These are phyloP conservation scores for Diaporthe capsici DNA, from an alignment of 2,329 filamentous ascomycete species.

Conservation along the genomic window DNA sequence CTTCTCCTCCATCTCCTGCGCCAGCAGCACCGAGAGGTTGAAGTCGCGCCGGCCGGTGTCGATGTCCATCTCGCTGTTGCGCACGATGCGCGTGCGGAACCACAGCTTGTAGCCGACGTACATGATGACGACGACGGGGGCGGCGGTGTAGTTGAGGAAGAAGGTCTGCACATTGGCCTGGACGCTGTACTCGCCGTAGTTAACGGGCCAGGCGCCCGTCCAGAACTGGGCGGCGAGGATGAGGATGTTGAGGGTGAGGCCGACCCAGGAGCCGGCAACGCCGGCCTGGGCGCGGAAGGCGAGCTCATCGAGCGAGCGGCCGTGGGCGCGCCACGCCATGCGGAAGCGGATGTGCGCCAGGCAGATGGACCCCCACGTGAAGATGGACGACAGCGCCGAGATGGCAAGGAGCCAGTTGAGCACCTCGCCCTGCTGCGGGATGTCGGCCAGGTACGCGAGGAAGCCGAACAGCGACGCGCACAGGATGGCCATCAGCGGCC, in stretches of 20 bases:
- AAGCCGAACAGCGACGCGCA: slow-evolving; percentile 78
- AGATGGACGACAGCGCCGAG: slow-evolving; percentile 80
- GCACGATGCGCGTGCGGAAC: slow-evolving; percentile 77
- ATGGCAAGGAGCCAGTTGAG: slow-evolving; percentile 87
- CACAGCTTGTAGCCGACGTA: slow-evolving; percentile 84
- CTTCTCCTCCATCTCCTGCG: slow-evolving; percentile 83
- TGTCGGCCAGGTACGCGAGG: slow-evolving; percentile 82
- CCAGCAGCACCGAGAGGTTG: slow-evolving; percentile 82
- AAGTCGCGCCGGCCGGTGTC: slow-evolving; percentile 88
- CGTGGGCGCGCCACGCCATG: slow-evolving; percentile 78
- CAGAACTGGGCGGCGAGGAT: slow-evolving; percentile 90
- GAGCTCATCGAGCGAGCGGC: slow-evolving; percentile 80
- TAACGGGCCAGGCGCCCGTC: slow-evolving; percentile 84
- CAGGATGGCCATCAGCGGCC: slow-evolving; percentile 81
- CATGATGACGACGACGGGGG: slow-evolving; percentile 76
- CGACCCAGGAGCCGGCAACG: slow-evolving; percentile 83
- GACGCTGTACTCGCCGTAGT: slow-evolving; percentile 60
- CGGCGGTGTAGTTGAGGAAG: slow-evolving; percentile 80
- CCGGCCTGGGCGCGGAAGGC: slow-evolving; percentile 87
- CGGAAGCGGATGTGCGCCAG: slow-evolving; percentile 95
- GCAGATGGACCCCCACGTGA: slow-evolving; percentile 89
- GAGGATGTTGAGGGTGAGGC: slow-evolving; percentile 80
- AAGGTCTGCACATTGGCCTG: slow-evolving; percentile 72
- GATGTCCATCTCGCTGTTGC: slow-evolving; percentile 84
- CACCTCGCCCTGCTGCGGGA: slow-evolving; percentile 70